These are phyloP conservation scores for Gigaspora rosea DNA, from an alignment of 192 early-diverging fungal species.

Conservation along the genomic window DNA sequence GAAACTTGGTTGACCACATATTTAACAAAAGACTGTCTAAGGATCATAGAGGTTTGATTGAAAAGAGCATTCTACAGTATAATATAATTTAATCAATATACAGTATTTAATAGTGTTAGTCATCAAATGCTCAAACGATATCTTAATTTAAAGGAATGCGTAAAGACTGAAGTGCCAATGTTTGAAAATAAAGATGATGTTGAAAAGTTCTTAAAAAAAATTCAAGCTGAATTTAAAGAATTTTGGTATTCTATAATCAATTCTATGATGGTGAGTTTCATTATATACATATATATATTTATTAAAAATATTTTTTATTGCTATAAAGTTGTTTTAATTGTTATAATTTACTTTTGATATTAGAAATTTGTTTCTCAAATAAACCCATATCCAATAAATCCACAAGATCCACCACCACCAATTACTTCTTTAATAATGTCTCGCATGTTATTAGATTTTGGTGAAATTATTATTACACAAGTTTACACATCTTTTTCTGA, in stretches of 20 bases:
- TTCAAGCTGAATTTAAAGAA: slow-evolving; percentile 39
- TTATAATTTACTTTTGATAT: no score
- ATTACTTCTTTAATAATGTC: slow-evolving; percentile 35
- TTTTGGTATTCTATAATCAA: slow-evolving; percentile 46
- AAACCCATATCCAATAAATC: slow-evolving; percentile 5
- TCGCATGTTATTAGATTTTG: slow-evolving; percentile 42
- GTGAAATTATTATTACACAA: slow-evolving; percentile 34
- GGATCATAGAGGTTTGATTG: slow-evolving; percentile 35
- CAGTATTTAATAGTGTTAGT: background rate
- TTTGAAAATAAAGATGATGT: slow-evolving; percentile 35
- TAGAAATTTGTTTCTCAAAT: background rate
- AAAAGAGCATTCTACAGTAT: no score
- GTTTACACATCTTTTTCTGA: slow-evolving; percentile 29
- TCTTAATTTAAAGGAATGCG: slow-evolving; percentile 34
- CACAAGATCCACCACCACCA: slow-evolving; percentile 21
- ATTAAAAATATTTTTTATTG: background rate
- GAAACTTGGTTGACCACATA: slow-evolving; percentile 36
- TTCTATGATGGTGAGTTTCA: slow-evolving; percentile 35
- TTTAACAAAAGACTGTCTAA: slow-evolving; percentile 40
- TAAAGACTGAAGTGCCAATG: slow-evolving; percentile 42
- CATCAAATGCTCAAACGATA: background rate
- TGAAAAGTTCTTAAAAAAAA: slow-evolving; percentile 36
- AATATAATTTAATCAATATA: no score
- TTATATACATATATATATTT: background rate
- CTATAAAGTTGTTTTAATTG: no score